A percentile compares a stretch with the other conserved stretches of the same genome.
These are phyloP conservation scores for Fusarium siculi DNA, from an alignment of 2,329 filamentous ascomycete genomes.

Conservation along the genomic window DNA sequence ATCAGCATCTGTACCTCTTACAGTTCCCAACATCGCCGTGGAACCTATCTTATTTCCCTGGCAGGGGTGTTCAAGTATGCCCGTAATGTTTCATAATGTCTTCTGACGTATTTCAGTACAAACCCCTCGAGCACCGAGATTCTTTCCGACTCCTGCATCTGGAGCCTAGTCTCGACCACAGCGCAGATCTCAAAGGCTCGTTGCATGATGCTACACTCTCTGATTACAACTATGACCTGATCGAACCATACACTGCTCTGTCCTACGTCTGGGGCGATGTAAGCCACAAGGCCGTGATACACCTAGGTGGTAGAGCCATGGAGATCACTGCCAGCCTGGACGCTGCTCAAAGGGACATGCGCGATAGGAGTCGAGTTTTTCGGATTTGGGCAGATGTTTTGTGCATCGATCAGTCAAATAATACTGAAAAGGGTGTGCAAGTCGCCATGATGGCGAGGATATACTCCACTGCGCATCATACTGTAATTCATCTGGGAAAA, in stretches of 20 bases:
- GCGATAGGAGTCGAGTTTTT: neutral
- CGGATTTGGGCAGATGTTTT: neutral
- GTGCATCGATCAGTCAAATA: neutral
- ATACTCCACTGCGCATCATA: neutral
- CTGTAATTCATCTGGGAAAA: neutral
- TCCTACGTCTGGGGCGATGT: neutral
- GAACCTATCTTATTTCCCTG: no score
- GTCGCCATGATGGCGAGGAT: neutral
- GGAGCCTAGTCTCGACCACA: neutral
- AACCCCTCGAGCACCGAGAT: neutral
- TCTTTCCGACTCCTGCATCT: neutral
- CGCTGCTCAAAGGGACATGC: neutral
- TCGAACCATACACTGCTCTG: neutral
- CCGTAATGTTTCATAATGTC: neutral
- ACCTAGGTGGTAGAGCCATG: neutral
- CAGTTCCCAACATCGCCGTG: fast-evolving
- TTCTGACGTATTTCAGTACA: neutral
- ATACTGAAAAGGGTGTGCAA: neutral
- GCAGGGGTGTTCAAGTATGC: fast-evolving
- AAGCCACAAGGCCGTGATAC: neutral
- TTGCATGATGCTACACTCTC: neutral
- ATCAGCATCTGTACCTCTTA: no score
- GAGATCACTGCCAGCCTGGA: neutral
- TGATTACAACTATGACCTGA: neutral
- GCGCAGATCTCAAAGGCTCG: neutral